A percentile compares a stretch with the other conserved stretches of the same genome.
phyloP scores from a whole-genome alignment of 768 basidiomycete genomes.

The Tephrocybe sp. region DNA sequence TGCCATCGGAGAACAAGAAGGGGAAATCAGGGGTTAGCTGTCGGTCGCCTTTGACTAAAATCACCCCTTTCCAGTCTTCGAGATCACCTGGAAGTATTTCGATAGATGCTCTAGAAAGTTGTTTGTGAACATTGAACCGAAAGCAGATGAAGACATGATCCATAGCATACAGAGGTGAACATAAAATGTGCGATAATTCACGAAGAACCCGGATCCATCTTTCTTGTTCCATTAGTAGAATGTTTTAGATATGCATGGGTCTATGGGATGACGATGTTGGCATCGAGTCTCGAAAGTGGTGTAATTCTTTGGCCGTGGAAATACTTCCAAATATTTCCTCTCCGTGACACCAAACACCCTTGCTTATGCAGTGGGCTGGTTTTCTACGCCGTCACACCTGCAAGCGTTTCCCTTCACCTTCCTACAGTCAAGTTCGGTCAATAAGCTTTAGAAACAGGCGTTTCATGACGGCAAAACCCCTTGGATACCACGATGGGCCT shows the following conservation, averaged over 20 bases:
- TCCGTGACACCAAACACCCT: no score
- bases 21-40: slow-evolving; percentile 35
- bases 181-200: slow-evolving; percentile 24
- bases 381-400: slow-evolving; percentile 10
- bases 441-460: neutral
- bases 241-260: no score
- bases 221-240: slow-evolving; percentile 8
- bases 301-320: no score
- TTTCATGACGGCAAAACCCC: slow-evolving; percentile 21
- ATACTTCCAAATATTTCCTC: no score
- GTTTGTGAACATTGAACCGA: neutral
- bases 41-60: slow-evolving; percentile 17
- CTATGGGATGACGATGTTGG: no score
- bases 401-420: slow-evolving; percentile 4
- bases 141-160: neutral
- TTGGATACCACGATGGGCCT: slow-evolving; percentile 56
- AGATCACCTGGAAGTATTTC: slow-evolving; percentile 64
- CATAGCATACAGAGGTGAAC: slow-evolving; percentile 24
- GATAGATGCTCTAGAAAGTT: slow-evolving; percentile 38
- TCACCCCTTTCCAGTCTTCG: slow-evolving; percentile 38
- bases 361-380: slow-evolving; percentile 13
- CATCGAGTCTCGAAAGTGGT: no score
- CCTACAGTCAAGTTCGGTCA: neutral
- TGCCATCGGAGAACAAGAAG: slow-evolving; percentile 53
- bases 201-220: slow-evolving; percentile 8